phyloP scores from a whole-genome alignment of 1,284 basidiomycete genomes.

The Ustilago bromivora region DNA sequence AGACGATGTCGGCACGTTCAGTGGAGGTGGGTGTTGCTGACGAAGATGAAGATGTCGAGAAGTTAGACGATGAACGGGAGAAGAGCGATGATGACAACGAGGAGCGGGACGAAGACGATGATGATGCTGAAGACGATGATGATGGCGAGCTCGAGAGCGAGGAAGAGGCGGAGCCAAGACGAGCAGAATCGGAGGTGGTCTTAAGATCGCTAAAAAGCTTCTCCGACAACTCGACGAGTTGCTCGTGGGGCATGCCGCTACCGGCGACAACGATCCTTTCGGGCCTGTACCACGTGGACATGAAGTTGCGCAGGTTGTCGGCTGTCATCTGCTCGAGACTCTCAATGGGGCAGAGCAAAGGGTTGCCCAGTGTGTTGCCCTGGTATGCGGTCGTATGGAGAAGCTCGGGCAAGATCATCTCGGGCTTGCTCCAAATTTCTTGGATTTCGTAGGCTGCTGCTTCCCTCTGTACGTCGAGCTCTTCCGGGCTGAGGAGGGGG shows the following conservation, averaged over 20 bases:
- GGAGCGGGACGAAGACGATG: slow-evolving; percentile 73
- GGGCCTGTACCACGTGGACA: slow-evolving; percentile 88
- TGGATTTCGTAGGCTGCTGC: slow-evolving; percentile 93
- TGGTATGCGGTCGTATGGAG: slow-evolving; percentile 88
- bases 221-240: slow-evolving; percentile 85
- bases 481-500: slow-evolving; percentile 81
- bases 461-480: slow-evolving; percentile 85
- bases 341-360: slow-evolving; percentile 87
- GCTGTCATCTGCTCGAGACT: slow-evolving; percentile 80
- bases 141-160: slow-evolving; percentile 33
- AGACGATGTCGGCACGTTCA: slow-evolving; percentile 64
- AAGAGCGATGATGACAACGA: slow-evolving; percentile 68
- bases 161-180: slow-evolving; percentile 19
- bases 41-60: slow-evolving; percentile 56
- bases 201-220: slow-evolving; percentile 81
- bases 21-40: slow-evolving; percentile 45
- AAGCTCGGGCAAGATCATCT: slow-evolving; percentile 93
- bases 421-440: slow-evolving; percentile 88
- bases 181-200: slow-evolving; percentile 17
- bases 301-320: slow-evolving; percentile 77
- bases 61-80: slow-evolving; percentile 72
- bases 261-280: slow-evolving; percentile 95
- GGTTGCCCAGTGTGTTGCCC: slow-evolving; percentile 84
- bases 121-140: slow-evolving; percentile 34
- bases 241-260: slow-evolving; percentile 88